Evolutionary conservation across 345 rosid species (phyloP).

Genomic region (Lepidium africanum): DNA sequence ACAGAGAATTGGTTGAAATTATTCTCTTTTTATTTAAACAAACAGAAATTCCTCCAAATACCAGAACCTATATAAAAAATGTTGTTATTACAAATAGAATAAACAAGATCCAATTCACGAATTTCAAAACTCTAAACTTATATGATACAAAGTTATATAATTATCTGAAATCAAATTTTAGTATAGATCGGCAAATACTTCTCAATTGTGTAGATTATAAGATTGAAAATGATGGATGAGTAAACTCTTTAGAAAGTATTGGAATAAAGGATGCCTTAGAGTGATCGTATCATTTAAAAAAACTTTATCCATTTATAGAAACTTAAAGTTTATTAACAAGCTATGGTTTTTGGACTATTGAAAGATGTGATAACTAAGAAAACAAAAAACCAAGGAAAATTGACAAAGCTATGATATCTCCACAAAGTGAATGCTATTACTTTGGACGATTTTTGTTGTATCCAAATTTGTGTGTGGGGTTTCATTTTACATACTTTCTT

Average conservation of each 20-base stretch:
- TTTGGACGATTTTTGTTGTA: conserved; percentile 22
- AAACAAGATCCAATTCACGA: too few relatives aligned
- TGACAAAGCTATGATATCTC: neutral
- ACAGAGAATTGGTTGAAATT: too few relatives aligned
- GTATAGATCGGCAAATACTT: too few relatives aligned
- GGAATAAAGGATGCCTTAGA: neutral
- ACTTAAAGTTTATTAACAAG: neutral
- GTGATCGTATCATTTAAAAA: neutral
- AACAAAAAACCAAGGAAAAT: neutral
- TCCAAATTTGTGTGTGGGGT: conserved; percentile 16
- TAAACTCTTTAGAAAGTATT: neutral
- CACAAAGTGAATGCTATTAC: conserved; percentile 1
- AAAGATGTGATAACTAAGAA: neutral
- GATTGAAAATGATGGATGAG: neutral
- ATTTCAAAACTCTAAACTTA: too few relatives aligned
- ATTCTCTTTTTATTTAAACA: too few relatives aligned
- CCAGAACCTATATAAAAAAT: too few relatives aligned
- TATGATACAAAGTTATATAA: too few relatives aligned
- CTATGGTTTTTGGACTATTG: neutral
- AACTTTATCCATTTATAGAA: conserved; percentile 1
- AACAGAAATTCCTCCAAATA: too few relatives aligned
- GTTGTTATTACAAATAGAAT: too few relatives aligned
- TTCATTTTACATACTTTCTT: neutral
- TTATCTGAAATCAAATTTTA: too few relatives aligned
- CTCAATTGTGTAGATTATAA: too few relatives aligned